phyloP scores from a whole-genome alignment of 345 rosid species.

The Turnera subulata region DNA sequence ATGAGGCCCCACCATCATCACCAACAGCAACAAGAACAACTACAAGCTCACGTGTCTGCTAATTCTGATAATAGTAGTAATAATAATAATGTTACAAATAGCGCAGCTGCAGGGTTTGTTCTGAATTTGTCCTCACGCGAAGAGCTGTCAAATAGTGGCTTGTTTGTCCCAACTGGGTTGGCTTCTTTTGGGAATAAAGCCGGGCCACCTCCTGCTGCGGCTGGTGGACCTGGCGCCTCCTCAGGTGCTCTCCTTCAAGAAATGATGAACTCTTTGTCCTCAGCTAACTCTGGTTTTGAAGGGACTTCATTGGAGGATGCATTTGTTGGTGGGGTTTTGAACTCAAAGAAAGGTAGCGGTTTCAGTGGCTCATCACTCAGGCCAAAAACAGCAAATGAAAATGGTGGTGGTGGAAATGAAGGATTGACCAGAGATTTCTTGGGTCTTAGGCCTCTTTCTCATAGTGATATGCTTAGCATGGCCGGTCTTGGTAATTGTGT shows the following conservation, averaged over 20 bases:
- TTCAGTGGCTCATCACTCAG: constrained; percentile 20
- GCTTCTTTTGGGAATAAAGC: constrained; percentile 32
- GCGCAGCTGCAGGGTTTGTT: constrained; percentile 35
- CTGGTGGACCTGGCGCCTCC: neutral
- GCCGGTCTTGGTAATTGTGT: constrained; percentile 62
- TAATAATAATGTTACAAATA: neutral
- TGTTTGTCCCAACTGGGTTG: constrained; percentile 17
- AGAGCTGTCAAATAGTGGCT: constrained; percentile 17
- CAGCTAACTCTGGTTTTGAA: constrained; percentile 34
- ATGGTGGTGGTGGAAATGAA: constrained; percentile 30
- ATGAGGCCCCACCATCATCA: constrained; percentile 34
- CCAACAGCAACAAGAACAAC: constrained; percentile 23
- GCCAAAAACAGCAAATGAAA: neutral
- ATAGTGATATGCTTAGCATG: constrained; percentile 64
- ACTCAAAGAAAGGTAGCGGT: constrained; percentile 25
- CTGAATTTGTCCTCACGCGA: constrained; percentile 52
- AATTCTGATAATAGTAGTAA: too few relatives aligned
- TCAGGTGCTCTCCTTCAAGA: constrained; percentile 44
- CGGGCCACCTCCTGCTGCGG: neutral
- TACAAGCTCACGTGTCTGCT: constrained; percentile 34
- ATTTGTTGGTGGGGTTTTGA: constrained; percentile 38
- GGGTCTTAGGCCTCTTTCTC: constrained; percentile 66
- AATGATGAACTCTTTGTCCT: constrained; percentile 38
- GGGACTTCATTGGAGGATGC: constrained; percentile 39
- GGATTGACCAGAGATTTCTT: constrained; percentile 85